Base-by-base conservation (phyloP, 768 basidiomycete genomes). In the Podaxis carcinomalis region DNA sequence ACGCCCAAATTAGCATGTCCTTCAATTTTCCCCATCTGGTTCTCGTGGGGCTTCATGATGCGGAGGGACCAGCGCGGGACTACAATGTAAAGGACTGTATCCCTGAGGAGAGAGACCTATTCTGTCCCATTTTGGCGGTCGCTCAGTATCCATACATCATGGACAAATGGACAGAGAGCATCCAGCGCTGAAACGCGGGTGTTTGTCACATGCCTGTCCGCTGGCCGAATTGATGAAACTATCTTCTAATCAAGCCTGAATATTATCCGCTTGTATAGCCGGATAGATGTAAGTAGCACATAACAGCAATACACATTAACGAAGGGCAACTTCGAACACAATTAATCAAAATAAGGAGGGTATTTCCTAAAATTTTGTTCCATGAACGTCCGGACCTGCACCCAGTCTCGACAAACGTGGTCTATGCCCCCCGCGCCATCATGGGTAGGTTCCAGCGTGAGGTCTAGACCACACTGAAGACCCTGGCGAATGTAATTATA, bases 401-500 rank as follows among this genome's bases (percentile, higher is more conserved):
- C 51, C 62, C 62, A 63, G 42, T 63, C 62, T 4, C 57, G 51
- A 49, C 62, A 63, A n/a, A 63, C 51, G 28, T 63, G 62, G 10
- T 32, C 32, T 5, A 44, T 27, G 4, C 52, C 55, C 13, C 57
- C 52, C 19, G 32, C 9, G 4, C 51, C 56, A 9, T 50, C 44
- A 52, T 63, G 51, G 10, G 16, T 58, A 5, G 40, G 32, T 10
- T 63, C 62, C 10, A 63, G 19, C 5, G 62, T 63, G 10, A 58
- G 16, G 44, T 63, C 62, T 21, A 51, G 35, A 16, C 56, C 51
- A 49, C 62, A 63, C 6, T 58, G 56, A 14, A 63, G 16, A 14
- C 51, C 56, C 28, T 56, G 54, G 21, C 62, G 57, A 32, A 63
- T 51, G 35, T 63, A 63, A 51, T 63, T 63, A 21, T 63, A 63